Evolutionary conservation across 1,139 yeast species (phyloP), one percentile per base, ranked within the genome.

Genomic region (Geotrichum aggregatum): DNA sequence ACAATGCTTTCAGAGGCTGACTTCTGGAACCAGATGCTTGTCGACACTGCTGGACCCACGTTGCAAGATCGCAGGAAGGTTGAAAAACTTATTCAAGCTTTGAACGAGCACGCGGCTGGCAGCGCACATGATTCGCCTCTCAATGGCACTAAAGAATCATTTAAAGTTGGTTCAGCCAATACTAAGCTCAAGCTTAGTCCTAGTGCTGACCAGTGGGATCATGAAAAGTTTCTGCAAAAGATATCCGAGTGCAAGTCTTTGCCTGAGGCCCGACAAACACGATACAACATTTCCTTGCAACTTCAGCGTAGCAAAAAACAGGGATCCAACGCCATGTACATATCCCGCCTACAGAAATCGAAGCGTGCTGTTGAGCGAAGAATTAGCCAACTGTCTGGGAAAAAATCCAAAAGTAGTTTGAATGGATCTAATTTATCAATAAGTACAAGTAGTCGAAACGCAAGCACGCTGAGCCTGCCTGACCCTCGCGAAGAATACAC

Each of bases 51-150:
- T 2, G 84, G 88, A 0, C 79, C 78, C 31, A 78, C 84, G 24
- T 72, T 91, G 62, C 82, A 82, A 57, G 94, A 88, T 61, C 75
- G 91, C 56, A 79, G 79, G 39, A 89, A 87, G 62, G 95, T 89
- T 0, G 80, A 83, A 58, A 79, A 81, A 59, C 74, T 89, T 16
- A 72, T 95, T 56, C 80, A 79, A 16, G 87, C 87, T 0, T 72
- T 91, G 45, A 84, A 83, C 57, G 76, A 80, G 57, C 91, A 86
- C 58, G 77, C 87, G 55, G 65, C 58, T 11, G 42, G 41, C 41
- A 24, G 8, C 28, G 8, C 28, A 8, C 28, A 5, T 8, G 21
- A 24, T 53, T 14, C 44, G 22, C 11, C 45, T 33, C 21, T 18
- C 14, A 14, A 24, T 41, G 51, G 30, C 39, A 26, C 21, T 51